Conservation (phyloP, 2,329 filamentous ascomycete species). For the Aspergillus unguis region DNA sequence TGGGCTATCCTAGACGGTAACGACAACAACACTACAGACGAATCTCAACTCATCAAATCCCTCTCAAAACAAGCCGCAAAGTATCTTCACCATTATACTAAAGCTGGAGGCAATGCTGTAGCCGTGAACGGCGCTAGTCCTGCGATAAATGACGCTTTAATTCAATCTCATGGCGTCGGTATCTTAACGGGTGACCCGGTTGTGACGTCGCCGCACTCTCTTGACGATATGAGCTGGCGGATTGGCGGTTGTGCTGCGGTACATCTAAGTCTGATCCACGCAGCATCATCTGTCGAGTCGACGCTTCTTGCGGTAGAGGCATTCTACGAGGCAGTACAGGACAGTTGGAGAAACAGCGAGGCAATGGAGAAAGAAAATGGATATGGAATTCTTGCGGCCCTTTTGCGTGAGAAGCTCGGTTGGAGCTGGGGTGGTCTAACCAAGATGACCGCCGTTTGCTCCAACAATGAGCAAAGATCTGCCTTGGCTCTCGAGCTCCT, state of each 20-base stretch:
- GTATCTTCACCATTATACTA: slow-evolving; percentile 65
- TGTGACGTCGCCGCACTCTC: slow-evolving; percentile 72
- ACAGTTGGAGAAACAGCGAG: slow-evolving; percentile 96
- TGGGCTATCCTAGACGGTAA: slow-evolving; percentile 77
- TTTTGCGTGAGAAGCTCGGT: slow-evolving; percentile 75
- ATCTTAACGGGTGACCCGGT: slow-evolving; percentile 80
- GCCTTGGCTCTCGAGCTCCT: slow-evolving; percentile 61
- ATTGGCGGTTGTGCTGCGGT: slow-evolving; percentile 87
- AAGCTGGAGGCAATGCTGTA: slow-evolving; percentile 71
- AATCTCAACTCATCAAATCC: slow-evolving; percentile 71
- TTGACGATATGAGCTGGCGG: slow-evolving; percentile 91
- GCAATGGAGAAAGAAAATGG: slow-evolving; percentile 96
- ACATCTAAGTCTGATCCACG: slow-evolving; percentile 78
- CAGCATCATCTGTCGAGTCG: slow-evolving; percentile 66
- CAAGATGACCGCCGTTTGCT: slow-evolving; percentile 38
- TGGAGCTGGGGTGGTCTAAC: slow-evolving; percentile 40
- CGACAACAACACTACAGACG: slow-evolving; percentile 66
- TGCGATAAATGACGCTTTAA: slow-evolving; percentile 83
- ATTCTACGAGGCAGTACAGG: slow-evolving; percentile 78
- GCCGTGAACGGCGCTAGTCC: slow-evolving; percentile 86
- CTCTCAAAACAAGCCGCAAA: slow-evolving; percentile 69
- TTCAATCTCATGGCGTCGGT: slow-evolving; percentile 74
- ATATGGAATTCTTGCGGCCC: slow-evolving; percentile 79
- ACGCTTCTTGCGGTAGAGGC: slow-evolving; percentile 76
- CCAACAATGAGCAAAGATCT: slow-evolving; percentile 47